Percentiles rank a stretch among this genome's conserved stretches.
These are phyloP conservation scores for Funneliformis caledonium DNA, from an alignment of 371 early-diverging fungal species.

Conservation along the genomic window DNA sequence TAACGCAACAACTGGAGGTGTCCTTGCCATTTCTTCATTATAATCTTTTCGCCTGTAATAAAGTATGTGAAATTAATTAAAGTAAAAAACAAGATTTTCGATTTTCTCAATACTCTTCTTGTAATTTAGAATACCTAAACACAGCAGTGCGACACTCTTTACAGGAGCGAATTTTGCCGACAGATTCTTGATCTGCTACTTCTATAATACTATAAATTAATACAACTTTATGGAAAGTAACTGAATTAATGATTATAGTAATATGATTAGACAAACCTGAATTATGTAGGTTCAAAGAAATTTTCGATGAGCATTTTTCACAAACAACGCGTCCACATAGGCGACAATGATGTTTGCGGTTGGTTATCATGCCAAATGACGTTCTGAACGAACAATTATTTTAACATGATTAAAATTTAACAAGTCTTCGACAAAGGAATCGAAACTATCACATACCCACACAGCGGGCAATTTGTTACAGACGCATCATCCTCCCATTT, in stretches of 20 bases:
- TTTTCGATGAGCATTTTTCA: constrained; percentile 69
- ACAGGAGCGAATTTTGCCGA: constrained; percentile 68
- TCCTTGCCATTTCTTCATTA: constrained; percentile 53
- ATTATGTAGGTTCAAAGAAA: constrained; percentile 59
- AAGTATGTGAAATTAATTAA: neutral
- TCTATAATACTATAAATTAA: constrained; percentile 41
- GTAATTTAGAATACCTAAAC: constrained; percentile 50
- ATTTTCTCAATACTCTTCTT: neutral
- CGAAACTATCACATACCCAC: constrained; percentile 53
- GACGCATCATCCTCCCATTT: constrained; percentile 68
- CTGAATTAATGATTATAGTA: neutral
- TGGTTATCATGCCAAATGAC: constrained; percentile 39
- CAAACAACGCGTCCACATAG: constrained; percentile 79
- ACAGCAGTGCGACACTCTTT: constrained; percentile 60
- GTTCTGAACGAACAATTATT: neutral
- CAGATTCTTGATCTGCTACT: constrained; percentile 56
- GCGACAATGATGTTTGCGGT: constrained; percentile 82
- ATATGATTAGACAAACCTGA: constrained; percentile 49
- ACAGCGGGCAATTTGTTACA: constrained; percentile 59
- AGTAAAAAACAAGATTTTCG: too few relatives aligned
- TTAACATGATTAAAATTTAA: neutral
- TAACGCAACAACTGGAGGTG: constrained; percentile 54
- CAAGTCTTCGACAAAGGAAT: neutral
- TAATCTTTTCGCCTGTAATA: constrained; percentile 49
- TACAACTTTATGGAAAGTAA: neutral